phyloP scores from a whole-genome alignment of 2,329 filamentous ascomycete species.

The Aspergillus oerlinghausenensis region DNA sequence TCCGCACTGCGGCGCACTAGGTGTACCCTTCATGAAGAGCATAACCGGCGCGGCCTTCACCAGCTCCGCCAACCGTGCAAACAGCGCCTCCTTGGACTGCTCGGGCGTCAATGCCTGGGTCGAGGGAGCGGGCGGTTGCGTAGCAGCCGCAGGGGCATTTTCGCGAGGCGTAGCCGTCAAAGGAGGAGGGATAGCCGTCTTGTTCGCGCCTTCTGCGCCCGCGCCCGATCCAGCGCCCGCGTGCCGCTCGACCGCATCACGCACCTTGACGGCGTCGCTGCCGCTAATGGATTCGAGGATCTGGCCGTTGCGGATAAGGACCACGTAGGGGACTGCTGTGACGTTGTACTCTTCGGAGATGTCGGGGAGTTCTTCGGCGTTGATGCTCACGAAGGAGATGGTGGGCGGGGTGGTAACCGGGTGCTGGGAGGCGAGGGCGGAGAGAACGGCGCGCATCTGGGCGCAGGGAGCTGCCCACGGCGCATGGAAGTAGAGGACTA shows the following conservation, averaged over 20 bases:
- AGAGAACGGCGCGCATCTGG: slow-evolving; percentile 85
- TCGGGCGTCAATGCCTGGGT: slow-evolving; percentile 32
- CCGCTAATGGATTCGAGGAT: slow-evolving; percentile 83
- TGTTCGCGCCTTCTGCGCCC: slow-evolving; percentile 29
- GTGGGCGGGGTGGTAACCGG: slow-evolving; percentile 60
- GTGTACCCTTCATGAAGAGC: slow-evolving; percentile 98
- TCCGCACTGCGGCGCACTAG: slow-evolving; percentile 79
- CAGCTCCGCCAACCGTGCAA: slow-evolving; percentile 72
- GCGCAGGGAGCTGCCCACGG: slow-evolving; percentile 95
- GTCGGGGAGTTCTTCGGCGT: slow-evolving; percentile 91
- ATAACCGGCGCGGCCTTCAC: slow-evolving; percentile 96
- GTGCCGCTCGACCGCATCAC: slow-evolving; percentile 78
- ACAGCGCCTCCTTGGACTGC: slow-evolving; percentile 75
- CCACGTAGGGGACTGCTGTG: slow-evolving; percentile 86
- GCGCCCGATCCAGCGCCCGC: slow-evolving; percentile 46
- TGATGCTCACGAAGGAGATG: slow-evolving; percentile 82
- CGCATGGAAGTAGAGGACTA: slow-evolving; percentile 90
- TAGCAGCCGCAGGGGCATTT: slow-evolving; percentile 26
- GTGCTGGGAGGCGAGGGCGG: slow-evolving; percentile 82
- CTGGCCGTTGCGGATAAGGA: slow-evolving; percentile 70
- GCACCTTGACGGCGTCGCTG: slow-evolving; percentile 80
- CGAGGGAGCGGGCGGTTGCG: slow-evolving; percentile 25
- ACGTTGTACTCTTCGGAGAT: slow-evolving; percentile 91
- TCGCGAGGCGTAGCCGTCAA: slow-evolving; percentile 38
- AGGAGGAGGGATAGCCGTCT: slow-evolving; percentile 37